Base-by-base conservation (phyloP, 2,329 filamentous ascomycete species). In the Scedosporium minutisporum region DNA sequence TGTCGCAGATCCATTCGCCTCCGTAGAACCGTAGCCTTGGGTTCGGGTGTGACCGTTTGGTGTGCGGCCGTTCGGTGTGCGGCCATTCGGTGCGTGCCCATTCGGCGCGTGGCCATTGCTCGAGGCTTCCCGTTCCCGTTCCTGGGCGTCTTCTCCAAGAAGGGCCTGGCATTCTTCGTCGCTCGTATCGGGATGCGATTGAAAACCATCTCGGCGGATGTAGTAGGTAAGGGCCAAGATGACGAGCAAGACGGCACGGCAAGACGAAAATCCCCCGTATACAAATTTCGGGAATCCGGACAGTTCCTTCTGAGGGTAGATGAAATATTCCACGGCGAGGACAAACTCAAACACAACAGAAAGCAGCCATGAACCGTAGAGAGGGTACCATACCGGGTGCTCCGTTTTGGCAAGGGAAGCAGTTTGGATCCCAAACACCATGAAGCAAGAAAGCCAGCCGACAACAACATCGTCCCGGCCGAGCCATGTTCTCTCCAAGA, bases 361-460 rank as follows among this genome's bases (percentile, higher is more conserved):
- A 16, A 89, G 71, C 33, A 82, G 66, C 79, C 87, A 88, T 12
- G 83, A 82, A 18, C 85, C 86, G 65, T 82, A 82, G 65, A 85
- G 86, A 0, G 87, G 85, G 66, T 87, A 85, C 79, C 85, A 87
- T 9, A 84, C 77, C 2, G 80, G 77, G 60, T 78, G 76, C 33
- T 76, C 70, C 18, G 76, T 75, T 61, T 84, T 81, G 2, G 77
- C 73, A 14, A 89, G 76, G 21, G 78, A 78, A 48, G 82, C 77
- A 64, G 85, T 75, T 66, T 88, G 78, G 14, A 87, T 79, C 3
- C 83, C 81, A 71, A 87, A 90, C n/a, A 85, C 77, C 29, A 90
- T 73, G 57, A 86, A 77, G 62, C 84, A 87, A 1, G 86, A 82
- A 27, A 89, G 73, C 44, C 82, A 75, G 62, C 85, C 83, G 62